Conservation (phyloP, 768 basidiomycete genomes). For the Cytidiella melzeri region DNA sequence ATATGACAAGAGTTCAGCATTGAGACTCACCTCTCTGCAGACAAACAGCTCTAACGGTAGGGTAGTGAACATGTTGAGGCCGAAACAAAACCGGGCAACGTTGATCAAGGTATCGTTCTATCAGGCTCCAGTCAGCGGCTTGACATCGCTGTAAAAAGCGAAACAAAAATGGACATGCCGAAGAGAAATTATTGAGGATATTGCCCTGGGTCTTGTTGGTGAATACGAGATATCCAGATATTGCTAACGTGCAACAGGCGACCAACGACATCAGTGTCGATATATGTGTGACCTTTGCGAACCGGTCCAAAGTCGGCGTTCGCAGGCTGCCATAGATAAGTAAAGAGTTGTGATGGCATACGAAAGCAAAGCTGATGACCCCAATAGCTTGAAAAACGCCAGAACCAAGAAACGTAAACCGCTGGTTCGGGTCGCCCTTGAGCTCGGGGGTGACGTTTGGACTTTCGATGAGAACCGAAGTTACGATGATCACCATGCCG, state of each 20-base stretch:
- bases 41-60: conserved; percentile 95
- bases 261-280: conserved; percentile 82
- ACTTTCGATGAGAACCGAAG: conserved; percentile 77
- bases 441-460: conserved; percentile 66
- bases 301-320: conserved; percentile 92
- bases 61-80: conserved; percentile 97
- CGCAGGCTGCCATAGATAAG: conserved; percentile 91
- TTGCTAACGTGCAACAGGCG: conserved; percentile 77
- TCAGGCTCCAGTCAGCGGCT: neutral
- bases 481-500: conserved; percentile 92
- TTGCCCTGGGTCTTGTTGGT: conserved; percentile 94
- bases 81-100: conserved; percentile 89
- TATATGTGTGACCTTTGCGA: conserved; percentile 87
- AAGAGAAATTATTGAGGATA: conserved; percentile 90
- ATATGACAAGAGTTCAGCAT: neutral
- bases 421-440: conserved; percentile 69
- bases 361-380: conserved; percentile 95
- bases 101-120: conserved; percentile 88
- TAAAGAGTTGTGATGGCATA: conserved; percentile 96
- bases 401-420: conserved; percentile 69
- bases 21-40: conserved; percentile 86
- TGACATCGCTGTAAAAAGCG: neutral
- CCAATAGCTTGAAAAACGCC: conserved; percentile 94
- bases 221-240: conserved; percentile 83
- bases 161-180: conserved; percentile 45